phyloP scores from a whole-genome alignment of 495 filamentous ascomycete genomes.

The Clohesyomyces aquaticus region DNA sequence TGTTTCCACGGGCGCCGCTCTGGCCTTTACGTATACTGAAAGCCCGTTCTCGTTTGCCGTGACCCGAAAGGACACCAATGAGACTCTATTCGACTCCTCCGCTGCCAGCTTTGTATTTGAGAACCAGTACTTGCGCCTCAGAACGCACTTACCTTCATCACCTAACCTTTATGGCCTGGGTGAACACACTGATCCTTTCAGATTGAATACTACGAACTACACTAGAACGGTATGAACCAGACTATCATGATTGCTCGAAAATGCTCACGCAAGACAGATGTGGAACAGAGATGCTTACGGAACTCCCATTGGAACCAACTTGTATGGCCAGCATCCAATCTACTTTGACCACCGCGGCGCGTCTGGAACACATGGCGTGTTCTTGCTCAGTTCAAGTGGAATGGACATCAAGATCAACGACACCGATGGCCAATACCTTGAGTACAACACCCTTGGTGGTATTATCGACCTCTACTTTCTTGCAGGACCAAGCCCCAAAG shows the following conservation, averaged over 20 bases:
- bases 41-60: conserved; percentile 82
- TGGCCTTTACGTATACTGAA: conserved; percentile 67
- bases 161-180: conserved; percentile 81
- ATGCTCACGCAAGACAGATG: conserved; percentile 41
- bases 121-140: conserved; percentile 74
- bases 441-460: conserved; percentile 84
- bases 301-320: conserved; percentile 66
- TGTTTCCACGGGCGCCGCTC: conserved; percentile 34
- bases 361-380: conserved; percentile 73
- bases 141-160: conserved; percentile 66
- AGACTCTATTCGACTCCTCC: conserved; percentile 79
- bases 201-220: conserved; percentile 72
- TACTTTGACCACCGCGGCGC: conserved; percentile 78
- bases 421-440: conserved; percentile 69
- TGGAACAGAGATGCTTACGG: conserved; percentile 76
- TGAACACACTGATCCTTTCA: conserved; percentile 78
- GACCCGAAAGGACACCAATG: conserved; percentile 59
- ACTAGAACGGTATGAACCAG: conserved; percentile 59
- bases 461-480: conserved; percentile 86
- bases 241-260: background rate
- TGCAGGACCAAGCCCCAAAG: conserved; percentile 69
- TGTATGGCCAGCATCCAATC: conserved; percentile 82
- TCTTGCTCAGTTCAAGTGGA: conserved; percentile 79
- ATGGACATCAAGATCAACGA: conserved; percentile 85
- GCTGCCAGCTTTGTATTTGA: conserved; percentile 69